A percentile compares a stretch with the other conserved stretches of the same genome.
Conservation (phyloP, 345 rosid species). For the Geranium rotundifolium region DNA sequence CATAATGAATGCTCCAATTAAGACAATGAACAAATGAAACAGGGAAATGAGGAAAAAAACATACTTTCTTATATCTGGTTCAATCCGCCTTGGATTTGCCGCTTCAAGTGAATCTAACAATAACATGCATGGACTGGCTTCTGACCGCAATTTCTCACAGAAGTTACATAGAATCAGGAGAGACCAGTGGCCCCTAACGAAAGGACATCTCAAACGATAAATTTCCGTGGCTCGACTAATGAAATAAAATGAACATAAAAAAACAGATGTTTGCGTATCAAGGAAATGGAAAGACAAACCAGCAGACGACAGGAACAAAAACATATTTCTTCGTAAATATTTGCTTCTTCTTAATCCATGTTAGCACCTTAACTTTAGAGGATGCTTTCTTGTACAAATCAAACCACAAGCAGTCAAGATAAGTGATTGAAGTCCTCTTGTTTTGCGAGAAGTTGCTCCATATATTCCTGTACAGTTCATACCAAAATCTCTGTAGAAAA, state of each 20-base stretch:
- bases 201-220: not conserved
- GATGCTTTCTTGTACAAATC: constrained; percentile 17
- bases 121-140: constrained; percentile 28
- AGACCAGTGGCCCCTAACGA: constrained; percentile 37
- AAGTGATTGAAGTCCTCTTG: constrained; percentile 20
- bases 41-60: not conserved
- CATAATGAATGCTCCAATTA: not conserved
- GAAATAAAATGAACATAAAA: not conserved
- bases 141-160: constrained; percentile 19
- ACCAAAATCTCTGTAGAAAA: too few relatives aligned
- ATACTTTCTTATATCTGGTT: constrained; percentile 35
- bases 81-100: constrained; percentile 28
- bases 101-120: constrained; percentile 38
- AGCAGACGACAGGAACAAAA: constrained; percentile 32
- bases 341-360: constrained; percentile 26
- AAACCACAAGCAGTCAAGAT: constrained; percentile 35
- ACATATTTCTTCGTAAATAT: constrained; percentile 37
- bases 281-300: constrained; percentile 14
- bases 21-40: not conserved
- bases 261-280: not conserved
- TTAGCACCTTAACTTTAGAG: constrained; percentile 22
- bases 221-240: not conserved
- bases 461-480: constrained; percentile 13
- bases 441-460: constrained; percentile 21
- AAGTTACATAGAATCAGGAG: constrained; percentile 40